Evolutionary conservation across 1,139 yeast genomes (phyloP), one percentile per base, ranked within the genome.

Genomic region (Kluyveromyces marxianus): DNA sequence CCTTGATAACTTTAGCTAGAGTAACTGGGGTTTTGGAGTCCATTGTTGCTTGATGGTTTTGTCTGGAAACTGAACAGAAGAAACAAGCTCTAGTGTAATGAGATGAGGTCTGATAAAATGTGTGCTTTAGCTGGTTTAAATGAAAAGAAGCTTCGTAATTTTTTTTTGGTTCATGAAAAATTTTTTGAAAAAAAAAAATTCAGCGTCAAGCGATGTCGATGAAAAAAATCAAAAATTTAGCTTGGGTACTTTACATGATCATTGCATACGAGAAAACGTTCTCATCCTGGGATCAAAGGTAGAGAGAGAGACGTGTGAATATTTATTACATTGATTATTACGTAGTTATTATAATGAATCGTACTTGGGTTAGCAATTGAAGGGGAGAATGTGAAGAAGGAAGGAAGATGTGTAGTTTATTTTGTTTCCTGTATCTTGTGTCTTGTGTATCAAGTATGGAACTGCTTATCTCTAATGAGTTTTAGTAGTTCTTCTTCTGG

Each of bases 1-100:
- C 97, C 82, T 92, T 92, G 79, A 87, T 89, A 72, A 92, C 97
- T 81, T 89, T 90, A 74, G 97, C 98, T 77, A 92, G 87, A 78
- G 96, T 92, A 70, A 90, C 97, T 74, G 96, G 96, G 75, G 92
- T 83, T 76, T 84, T 84, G 70, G 88, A 75, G 75, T 83, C 92
- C 90, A 63, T 62, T 49, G 55, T 54, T 49, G 46, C 50, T 50
- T 50, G 50, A 42, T 47, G 41, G 35, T 29, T 39, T 35, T 39
- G 25, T 35, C 27, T 21, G 30, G 31, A 44, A 36, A 41, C 34
- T 33, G 33, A 31, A 27, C 14, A 34, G 35, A 14, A 34, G 14
- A 10, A 33, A 4, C 4, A 29, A 26, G 3, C 6, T 5, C 2
- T 5, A 37, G 32, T 37, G 25, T n/a, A n/a, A 38, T 8, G 24